Evolutionary conservation across 148 eudicot genomes (phyloP).

Genomic region (Heliosperma pusillum): DNA sequence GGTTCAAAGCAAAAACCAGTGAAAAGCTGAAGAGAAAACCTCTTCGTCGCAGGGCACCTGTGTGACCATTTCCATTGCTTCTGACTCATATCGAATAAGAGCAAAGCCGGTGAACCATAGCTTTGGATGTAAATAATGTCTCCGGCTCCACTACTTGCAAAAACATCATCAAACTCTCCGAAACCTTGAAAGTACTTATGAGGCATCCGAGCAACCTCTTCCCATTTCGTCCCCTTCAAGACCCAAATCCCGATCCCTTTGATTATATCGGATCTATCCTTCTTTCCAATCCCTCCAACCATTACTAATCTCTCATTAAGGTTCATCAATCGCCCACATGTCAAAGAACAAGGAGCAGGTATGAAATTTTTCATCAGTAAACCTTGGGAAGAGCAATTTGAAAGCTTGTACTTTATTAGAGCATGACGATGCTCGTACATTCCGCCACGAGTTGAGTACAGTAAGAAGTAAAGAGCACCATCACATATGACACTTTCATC

Average conservation of each 20-base stretch:
- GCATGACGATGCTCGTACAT: constrained; percentile 59
- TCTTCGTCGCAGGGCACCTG: constrained; percentile 78
- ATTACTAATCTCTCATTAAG: constrained; percentile 66
- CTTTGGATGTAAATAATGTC: constrained; percentile 83
- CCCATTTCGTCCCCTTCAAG: constrained; percentile 71
- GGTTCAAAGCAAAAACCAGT: constrained; percentile 96
- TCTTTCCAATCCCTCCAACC: constrained; percentile 94
- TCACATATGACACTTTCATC: constrained; percentile 77
- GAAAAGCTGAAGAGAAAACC: constrained; percentile 91
- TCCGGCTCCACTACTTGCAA: constrained; percentile 79
- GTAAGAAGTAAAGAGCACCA: constrained; percentile 68
- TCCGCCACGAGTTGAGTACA: constrained; percentile 63
- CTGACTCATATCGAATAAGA: constrained; percentile 60
- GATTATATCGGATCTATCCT: constrained; percentile 69
- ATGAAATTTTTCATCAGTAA: constrained; percentile 48
- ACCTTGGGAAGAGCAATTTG: constrained; percentile 34
- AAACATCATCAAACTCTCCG: constrained; percentile 92
- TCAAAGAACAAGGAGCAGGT: constrained; percentile 72
- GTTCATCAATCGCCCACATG: constrained; percentile 94
- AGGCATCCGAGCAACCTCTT: constrained; percentile 80
- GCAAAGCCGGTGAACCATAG: constrained; percentile 82
- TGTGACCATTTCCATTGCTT: constrained; percentile 89
- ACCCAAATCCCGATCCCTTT: constrained; percentile 93
- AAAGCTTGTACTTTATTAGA: constrained; percentile 52
- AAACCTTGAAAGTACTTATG: constrained; percentile 83